Percentiles rank a stretch among this genome's conserved stretches.
Evolutionary conservation across 306 rosid genomes (phyloP).

Genomic region (Chamaecrista fasciculata): DNA sequence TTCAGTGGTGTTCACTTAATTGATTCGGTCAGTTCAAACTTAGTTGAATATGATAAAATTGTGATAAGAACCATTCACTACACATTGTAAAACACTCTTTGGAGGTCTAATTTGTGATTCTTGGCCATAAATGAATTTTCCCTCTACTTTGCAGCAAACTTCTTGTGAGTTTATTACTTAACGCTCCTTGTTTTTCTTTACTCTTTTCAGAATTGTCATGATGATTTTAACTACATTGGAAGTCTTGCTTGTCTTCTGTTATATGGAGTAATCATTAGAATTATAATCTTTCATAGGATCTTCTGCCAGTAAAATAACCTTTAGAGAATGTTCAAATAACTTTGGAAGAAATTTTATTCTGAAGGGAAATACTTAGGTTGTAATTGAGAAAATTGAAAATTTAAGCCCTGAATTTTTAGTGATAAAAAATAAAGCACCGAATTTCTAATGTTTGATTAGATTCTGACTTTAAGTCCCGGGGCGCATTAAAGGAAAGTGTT

Average conservation of each 20-base stretch:
- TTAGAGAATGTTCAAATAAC: slow-evolving; percentile 7
- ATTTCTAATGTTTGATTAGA: neutral
- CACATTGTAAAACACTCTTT: slow-evolving; percentile 14
- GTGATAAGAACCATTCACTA: neutral
- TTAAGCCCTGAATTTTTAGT: neutral
- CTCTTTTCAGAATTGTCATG: neutral
- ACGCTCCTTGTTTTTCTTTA: neutral
- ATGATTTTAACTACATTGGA: slow-evolving; percentile 7
- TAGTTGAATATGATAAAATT: neutral
- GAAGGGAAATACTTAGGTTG: neutral
- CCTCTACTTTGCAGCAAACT: neutral
- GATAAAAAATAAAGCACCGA: neutral
- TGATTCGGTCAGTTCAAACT: slow-evolving; percentile 14
- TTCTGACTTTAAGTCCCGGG: neutral
- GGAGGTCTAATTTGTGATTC: neutral
- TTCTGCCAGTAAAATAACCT: slow-evolving; percentile 7
- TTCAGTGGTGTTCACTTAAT: slow-evolving; percentile 12
- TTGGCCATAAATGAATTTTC: slow-evolving; percentile 16
- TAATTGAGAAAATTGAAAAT: neutral
- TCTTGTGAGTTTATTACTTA: neutral
- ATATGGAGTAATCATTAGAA: slow-evolving; percentile 5
- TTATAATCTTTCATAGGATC: slow-evolving; percentile 1
- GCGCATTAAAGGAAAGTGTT: neutral
- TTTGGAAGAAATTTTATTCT: neutral
- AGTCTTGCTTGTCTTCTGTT: slow-evolving; percentile 3